Conservation (phyloP, 108 stramenopile genomes). For the Aurantiochytrium sp. region DNA sequence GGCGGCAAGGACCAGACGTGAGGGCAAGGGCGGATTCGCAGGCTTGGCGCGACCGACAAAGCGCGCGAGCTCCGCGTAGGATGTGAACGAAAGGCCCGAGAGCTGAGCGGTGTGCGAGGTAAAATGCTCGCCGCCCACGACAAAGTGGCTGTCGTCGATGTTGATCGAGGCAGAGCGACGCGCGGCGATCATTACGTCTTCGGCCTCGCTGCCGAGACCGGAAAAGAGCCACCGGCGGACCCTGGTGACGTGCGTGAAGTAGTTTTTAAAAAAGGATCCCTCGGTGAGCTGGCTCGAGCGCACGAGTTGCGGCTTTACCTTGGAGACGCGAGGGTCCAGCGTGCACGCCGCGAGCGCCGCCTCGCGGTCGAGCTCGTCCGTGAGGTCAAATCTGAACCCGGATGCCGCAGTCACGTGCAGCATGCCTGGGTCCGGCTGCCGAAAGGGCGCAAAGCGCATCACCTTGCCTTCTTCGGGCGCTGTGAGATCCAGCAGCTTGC, state of each 20-base stretch:
- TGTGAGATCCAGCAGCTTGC: not conserved
- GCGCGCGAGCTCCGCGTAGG: not conserved
- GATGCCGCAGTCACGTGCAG: not conserved
- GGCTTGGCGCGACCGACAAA: not conserved
- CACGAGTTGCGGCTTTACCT: not conserved
- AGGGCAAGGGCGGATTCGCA: not conserved
- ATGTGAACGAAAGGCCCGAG: not conserved
- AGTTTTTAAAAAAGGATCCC: not conserved
- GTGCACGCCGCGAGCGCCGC: not conserved
- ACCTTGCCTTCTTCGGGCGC: not conserved
- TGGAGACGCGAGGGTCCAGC: not conserved
- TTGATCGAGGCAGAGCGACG: not conserved
- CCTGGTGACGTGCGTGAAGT: not conserved
- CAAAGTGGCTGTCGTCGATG: not conserved
- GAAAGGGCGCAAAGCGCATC: not conserved
- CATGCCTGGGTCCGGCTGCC: not conserved
- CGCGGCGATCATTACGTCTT: not conserved
- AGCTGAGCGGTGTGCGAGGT: not conserved
- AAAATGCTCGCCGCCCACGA: not conserved
- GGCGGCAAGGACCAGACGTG: not conserved
- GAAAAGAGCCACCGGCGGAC: not conserved
- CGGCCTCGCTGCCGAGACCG: not conserved
- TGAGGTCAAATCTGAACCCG: not conserved
- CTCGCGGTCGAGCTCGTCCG: not conserved
- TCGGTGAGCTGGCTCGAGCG: not conserved